Percentiles rank a stretch among this genome's conserved stretches.
Evolutionary conservation across 306 rosid species (phyloP).

Genomic region (Cucurbita argyrosperma): DNA sequence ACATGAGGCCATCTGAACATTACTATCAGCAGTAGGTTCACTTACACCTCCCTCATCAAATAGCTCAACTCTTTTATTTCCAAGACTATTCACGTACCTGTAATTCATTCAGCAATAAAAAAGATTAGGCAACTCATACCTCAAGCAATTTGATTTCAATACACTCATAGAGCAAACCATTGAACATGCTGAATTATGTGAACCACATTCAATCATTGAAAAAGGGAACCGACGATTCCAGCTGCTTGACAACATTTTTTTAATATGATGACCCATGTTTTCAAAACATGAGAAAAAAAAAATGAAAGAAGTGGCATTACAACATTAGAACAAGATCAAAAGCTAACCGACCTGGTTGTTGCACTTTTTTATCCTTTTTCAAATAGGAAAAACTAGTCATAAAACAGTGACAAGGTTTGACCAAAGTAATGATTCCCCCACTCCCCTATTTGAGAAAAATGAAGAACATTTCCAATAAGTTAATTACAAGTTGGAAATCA

Average conservation of each 20-base stretch:
- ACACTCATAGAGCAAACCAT: neutral
- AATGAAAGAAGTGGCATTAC: neutral
- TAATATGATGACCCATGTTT: neutral
- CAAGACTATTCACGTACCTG: constrained; percentile 83
- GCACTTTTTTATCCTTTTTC: neutral
- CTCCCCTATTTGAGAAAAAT: neutral
- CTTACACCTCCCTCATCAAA: constrained; percentile 87
- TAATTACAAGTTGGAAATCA: neutral
- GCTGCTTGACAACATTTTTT: neutral
- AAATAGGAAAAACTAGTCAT: neutral
- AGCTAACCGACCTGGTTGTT: neutral
- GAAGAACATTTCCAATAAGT: neutral
- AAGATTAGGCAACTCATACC: constrained; percentile 3
- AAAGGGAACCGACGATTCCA: neutral
- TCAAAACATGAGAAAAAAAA: neutral
- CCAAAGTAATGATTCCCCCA: neutral
- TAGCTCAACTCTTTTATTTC: constrained; percentile 83
- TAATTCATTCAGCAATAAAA: constrained; percentile 20
- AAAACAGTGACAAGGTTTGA: neutral
- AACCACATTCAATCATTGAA: neutral
- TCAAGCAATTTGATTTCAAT: neutral
- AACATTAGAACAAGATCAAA: neutral
- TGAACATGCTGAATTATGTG: neutral
- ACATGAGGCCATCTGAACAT: constrained; percentile 83
- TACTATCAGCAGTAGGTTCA: constrained; percentile 72